Evolutionary conservation across 1,139 yeast species (phyloP).

Genomic region (Kodamaea suecica): DNA sequence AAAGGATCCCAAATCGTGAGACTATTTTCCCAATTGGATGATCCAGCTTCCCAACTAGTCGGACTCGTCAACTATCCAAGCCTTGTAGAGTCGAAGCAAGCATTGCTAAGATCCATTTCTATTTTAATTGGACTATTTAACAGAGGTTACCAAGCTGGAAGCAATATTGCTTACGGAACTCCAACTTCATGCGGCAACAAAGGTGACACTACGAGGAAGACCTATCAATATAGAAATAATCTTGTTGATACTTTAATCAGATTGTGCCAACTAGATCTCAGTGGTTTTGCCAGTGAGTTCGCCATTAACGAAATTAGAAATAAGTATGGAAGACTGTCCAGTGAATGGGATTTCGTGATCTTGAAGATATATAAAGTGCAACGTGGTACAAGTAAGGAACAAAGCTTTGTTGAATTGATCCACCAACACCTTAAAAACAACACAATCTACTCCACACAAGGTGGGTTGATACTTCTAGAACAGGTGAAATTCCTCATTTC

Average conservation of each 20-base stretch:
- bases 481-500: slow-evolving; percentile 40
- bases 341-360: slow-evolving; percentile 31
- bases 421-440: slow-evolving; percentile 21
- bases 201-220: slow-evolving; percentile 20
- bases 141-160: slow-evolving; percentile 30
- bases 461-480: slow-evolving; percentile 36
- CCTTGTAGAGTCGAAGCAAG: slow-evolving; percentile 17
- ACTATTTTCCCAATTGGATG: slow-evolving; percentile 31
- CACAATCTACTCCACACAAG: slow-evolving; percentile 28
- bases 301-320: slow-evolving; percentile 23
- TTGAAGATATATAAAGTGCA: slow-evolving; percentile 30
- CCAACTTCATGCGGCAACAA: slow-evolving; percentile 32
- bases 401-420: slow-evolving; percentile 25
- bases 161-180: slow-evolving; percentile 26
- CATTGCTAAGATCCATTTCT: slow-evolving; percentile 17
- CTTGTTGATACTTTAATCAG: slow-evolving; percentile 32
- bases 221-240: slow-evolving; percentile 33
- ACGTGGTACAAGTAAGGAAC: slow-evolving; percentile 25
- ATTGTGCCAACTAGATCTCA: slow-evolving; percentile 18
- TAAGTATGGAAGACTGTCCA: slow-evolving; percentile 12
- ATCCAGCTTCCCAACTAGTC: slow-evolving; percentile 31
- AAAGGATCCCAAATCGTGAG: slow-evolving; percentile 36
- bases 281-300: slow-evolving; percentile 17
- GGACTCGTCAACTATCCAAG: slow-evolving; percentile 34
- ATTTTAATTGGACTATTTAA: slow-evolving; percentile 25